These are phyloP conservation scores for Fusarium denticulatum DNA, from an alignment of 2,329 filamentous ascomycete species.

Conservation along the genomic window DNA sequence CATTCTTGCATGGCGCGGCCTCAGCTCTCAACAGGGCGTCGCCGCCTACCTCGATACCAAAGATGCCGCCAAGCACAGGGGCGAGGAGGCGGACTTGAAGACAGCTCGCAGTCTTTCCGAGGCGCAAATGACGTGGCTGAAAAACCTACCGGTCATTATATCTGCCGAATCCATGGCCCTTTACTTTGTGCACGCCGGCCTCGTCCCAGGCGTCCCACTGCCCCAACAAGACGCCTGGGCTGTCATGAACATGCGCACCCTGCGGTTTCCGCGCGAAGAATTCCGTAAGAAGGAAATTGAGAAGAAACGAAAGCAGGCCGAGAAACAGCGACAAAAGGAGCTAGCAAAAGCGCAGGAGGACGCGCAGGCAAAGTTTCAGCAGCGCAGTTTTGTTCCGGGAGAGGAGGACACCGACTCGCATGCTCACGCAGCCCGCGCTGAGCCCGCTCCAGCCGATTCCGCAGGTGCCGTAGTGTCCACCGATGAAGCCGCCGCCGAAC, in stretches of 20 bases:
- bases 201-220: slow-evolving; percentile 79
- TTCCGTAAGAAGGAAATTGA: slow-evolving; percentile 51
- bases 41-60: slow-evolving; percentile 42
- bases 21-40: slow-evolving; percentile 40
- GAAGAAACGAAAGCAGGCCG: slow-evolving; percentile 37
- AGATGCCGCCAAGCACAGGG: slow-evolving; percentile 45
- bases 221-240: slow-evolving; percentile 78
- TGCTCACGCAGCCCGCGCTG: slow-evolving; percentile 11
- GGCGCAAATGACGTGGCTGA: slow-evolving; percentile 75
- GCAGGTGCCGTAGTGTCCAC: not conserved
- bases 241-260: slow-evolving; percentile 91
- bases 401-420: not conserved
- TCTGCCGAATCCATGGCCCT: slow-evolving; percentile 72
- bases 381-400: slow-evolving; percentile 1
- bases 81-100: slow-evolving; percentile 57
- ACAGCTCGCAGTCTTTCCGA: slow-evolving; percentile 63
- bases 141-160: slow-evolving; percentile 80
- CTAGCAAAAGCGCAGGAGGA: slow-evolving; percentile 29
- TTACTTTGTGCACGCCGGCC: slow-evolving; percentile 83
- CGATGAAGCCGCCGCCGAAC: slow-evolving; percentile 6
- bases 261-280: slow-evolving; percentile 64
- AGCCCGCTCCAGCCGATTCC: not conserved
- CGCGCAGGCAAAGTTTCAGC: slow-evolving; percentile 3
- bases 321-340: slow-evolving; percentile 32
- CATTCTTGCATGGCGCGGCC: slow-evolving; percentile 68